Evolutionary conservation across 306 rosid genomes (phyloP), one percentile per base, ranked within the genome.

Genomic region (Rosa multiflora): DNA sequence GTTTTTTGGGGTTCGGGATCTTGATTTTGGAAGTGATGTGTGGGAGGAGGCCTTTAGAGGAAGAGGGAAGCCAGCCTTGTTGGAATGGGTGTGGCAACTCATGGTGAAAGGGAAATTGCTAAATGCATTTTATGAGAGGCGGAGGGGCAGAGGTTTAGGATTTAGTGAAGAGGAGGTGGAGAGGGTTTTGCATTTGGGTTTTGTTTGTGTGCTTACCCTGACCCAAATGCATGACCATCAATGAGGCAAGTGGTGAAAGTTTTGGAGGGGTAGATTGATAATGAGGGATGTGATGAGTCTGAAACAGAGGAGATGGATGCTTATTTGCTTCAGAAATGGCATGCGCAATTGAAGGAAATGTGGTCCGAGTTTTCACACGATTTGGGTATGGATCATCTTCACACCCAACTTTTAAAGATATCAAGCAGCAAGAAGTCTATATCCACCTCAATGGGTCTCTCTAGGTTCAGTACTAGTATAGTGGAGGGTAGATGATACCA

Each of bases 41-140:
- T 78, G 99, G 99, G 69, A 88, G 95, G 79, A 88, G 97, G 48
- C 99, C 99, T 39, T 46, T 91, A 44, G 97, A 89, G 79, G 91
- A 85, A 78, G 93, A 78, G 93, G 95, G 42, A 92, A 85, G 79
- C 80, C 83, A 43, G 82, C 84, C 8, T 80, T 92, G 83, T 87
- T 86, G 40, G 91, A 94, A 59, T 90, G 83, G 84, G 89, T 88
- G 47, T 86, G 97, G 90, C 64, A 74, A 66, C 62, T 88, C 48
- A 90, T 77, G 86, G 77, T 37, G 4, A 61, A 89, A 75, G 97
- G 95, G 56, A 59, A 90, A 32, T 6, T 91, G 52, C 29, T 67
- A 17, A 21, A 44, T 75, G 91, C 88, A 5, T 59, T 94, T 73
- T 97, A 94, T 71, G 86, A 84, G 64, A 85, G 90, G 47, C 1